Evolutionary conservation across 805 yeast species (phyloP).

Genomic region (Spathaspora passalidarum): DNA sequence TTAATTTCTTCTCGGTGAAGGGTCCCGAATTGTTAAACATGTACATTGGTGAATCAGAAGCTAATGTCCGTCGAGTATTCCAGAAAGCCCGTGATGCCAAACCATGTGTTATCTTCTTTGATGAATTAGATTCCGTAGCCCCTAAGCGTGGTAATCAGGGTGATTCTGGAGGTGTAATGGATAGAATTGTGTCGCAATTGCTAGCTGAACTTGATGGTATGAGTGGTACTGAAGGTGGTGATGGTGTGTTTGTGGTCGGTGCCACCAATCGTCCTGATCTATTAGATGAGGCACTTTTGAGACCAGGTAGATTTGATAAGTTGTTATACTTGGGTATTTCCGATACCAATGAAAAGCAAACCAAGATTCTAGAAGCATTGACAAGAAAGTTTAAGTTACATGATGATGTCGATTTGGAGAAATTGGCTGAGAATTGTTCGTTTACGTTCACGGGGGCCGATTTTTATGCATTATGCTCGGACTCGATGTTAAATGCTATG

Average conservation of each 20-base stretch:
- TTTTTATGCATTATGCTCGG: constrained; percentile 93
- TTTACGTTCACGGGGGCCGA: constrained; percentile 97
- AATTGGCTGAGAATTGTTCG: constrained; percentile 69
- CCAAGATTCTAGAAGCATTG: constrained; percentile 79
- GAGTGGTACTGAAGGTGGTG: constrained; percentile 64
- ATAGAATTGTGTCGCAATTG: constrained; percentile 92
- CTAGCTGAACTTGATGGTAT: constrained; percentile 95
- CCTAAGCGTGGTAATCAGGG: constrained; percentile 99
- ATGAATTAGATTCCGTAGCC: constrained; percentile 96
- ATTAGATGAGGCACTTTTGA: constrained; percentile 85
- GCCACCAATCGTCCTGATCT: constrained; percentile 97
- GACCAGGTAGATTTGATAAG: constrained; percentile 96
- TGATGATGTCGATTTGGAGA: constrained; percentile 53
- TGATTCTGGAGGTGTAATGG: constrained; percentile 99
- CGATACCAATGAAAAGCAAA: constrained; percentile 86
- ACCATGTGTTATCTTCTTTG: constrained; percentile 97
- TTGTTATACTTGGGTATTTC: constrained; percentile 91
- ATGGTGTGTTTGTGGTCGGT: constrained; percentile 96
- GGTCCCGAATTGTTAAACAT: constrained; percentile 96
- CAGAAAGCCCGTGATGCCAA: constrained; percentile 94
- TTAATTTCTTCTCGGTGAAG: constrained; percentile 93
- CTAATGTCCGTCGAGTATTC: constrained; percentile 91
- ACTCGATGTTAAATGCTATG: constrained; percentile 96
- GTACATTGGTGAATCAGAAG: constrained; percentile 99
- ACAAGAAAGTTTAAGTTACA: constrained; percentile 76